Evolutionary conservation across 345 rosid genomes (phyloP), one percentile per base, ranked within the genome.

Genomic region (Eutrema heterophyllum): DNA sequence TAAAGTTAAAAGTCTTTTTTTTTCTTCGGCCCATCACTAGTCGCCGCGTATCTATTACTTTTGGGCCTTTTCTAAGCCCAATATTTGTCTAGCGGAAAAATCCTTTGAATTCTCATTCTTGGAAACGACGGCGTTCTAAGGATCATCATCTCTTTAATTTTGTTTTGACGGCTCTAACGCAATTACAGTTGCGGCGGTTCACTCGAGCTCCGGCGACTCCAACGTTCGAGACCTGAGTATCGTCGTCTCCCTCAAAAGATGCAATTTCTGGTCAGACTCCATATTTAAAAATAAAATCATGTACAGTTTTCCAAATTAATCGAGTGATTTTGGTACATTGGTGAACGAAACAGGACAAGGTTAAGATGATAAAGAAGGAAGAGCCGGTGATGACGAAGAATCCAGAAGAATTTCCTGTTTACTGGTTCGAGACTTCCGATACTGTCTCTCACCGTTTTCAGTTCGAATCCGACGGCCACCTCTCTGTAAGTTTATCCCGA

Each of bases 371-470:
- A 9, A 81, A 54, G 77, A 81, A 57, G 78, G 83, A 83, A 68
- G 84, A 80, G 48, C 79, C 77, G 3, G 38, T 44, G 30, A 63
- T 51, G 72, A 66, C 46, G 33, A 81, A 72, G 55, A 30, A 39
- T 14, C 32, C 43, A 0, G 73, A 72, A 4, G 85, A 83, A 2
- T 49, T 71, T 16, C 84, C 89, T 0, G 77, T 92, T 58, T 69
- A 38, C 74, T 95, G 98, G 98, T 66, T 87, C 26, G 99, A 92
- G 63, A 89, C 86, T n/a, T 80, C 92, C 0, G 92, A 84, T 35
- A 78, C 97, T 16, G 82, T 90, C 54, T 83, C 91, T 51, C 90
- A 81, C 36, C 86, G 82, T 41, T 95, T 78, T 72, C 85, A 86
- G 12, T 95, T 95, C 74, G 86, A 87, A 61, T 80, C 86, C 75